Evolutionary conservation across 2,329 filamentous ascomycete genomes (phyloP).

Genomic region (Apiospora hydei): DNA sequence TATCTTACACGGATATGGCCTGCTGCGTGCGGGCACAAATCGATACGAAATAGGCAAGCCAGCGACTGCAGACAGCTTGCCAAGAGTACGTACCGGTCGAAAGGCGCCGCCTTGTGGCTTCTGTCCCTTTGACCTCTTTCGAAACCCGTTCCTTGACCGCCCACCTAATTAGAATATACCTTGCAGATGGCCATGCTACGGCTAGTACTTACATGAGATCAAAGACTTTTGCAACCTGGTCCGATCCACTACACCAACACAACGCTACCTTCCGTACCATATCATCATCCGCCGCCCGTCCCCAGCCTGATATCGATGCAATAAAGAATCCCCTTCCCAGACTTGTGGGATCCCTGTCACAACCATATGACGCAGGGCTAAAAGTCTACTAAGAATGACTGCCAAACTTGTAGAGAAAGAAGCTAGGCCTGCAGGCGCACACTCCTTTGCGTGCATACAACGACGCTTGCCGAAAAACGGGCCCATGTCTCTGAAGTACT

Average conservation of each 20-base stretch:
- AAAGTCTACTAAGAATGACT: slow-evolving; percentile 34
- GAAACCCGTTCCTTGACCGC: slow-evolving; percentile 43
- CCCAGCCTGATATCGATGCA: slow-evolving; percentile 35
- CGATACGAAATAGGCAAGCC: slow-evolving; percentile 40
- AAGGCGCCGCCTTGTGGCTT: slow-evolving; percentile 33
- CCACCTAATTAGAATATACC: slow-evolving; percentile 40
- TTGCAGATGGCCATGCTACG: slow-evolving; percentile 37
- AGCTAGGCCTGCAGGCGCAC: slow-evolving; percentile 41
- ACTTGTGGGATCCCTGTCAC: slow-evolving; percentile 44
- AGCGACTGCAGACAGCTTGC: slow-evolving; percentile 33
- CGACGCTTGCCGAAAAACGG: slow-evolving; percentile 42
- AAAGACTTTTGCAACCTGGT: slow-evolving; percentile 41
- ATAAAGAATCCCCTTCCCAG: slow-evolving; percentile 42
- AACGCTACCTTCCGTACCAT: slow-evolving; percentile 23
- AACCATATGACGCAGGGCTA: slow-evolving; percentile 46
- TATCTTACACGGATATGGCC: slow-evolving; percentile 3
- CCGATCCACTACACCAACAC: slow-evolving; percentile 30
- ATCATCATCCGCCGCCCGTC: slow-evolving; percentile 26
- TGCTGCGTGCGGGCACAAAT: slow-evolving; percentile 18
- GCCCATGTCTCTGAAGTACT: slow-evolving; percentile 44
- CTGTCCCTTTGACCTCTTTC: slow-evolving; percentile 41
- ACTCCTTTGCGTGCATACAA: slow-evolving; percentile 41
- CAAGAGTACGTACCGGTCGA: slow-evolving; percentile 37
- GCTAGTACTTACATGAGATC: slow-evolving; percentile 29
- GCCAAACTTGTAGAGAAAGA: slow-evolving; percentile 40